Evolutionary conservation across 495 filamentous ascomycete genomes (phyloP), one percentile per base, ranked within the genome.

Genomic region (Aspergillus sparsus): DNA sequence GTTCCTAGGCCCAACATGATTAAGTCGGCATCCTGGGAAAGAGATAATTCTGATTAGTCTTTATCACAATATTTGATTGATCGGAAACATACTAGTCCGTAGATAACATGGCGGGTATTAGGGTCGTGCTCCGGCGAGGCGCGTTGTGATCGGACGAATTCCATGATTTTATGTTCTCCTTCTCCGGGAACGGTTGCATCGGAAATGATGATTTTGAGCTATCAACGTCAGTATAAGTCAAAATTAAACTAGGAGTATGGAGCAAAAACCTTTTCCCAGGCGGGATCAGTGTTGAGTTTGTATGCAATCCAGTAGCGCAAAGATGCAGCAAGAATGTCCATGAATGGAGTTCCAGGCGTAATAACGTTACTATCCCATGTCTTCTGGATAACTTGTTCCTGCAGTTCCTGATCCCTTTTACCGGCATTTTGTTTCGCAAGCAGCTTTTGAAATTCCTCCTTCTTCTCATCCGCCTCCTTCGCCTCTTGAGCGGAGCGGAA

Each of bases 91-190:
- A 81, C 77, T 66, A 97, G 80, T 49, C 92, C 92, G 68, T 96
- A 97, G 53, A 96, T 93, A 56, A 96, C 94, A 77, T 98, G 95
- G 49, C 87, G 88, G 12, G 95, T 97, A 70, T 99, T 98, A 34
- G 94, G 95, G 67, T 99, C 88, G 71, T 99, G 93, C 54, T 93
- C 87, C 1, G 93, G 90, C 33, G 89, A 91, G 37, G 87, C 81
- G 62, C 94, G 88, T 74, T 99, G 95, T 27, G 93, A 96, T 64
- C 94, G 87, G 62, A 99, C 83, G 68, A 98, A 99, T 46, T 96
- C 85, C 94, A 99, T 99, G 63, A 99, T 97, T 78, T 99, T 99
- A 74, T 99, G 94, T 72, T 99, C 94, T 70, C 94, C 94, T 74
- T 99, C 94, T 65, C 94, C 94, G 39, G 94, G 94, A 16, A 99